Evolutionary conservation across 163 green algal genomes (phyloP).

Genomic region (Scenedesmus sp.): DNA sequence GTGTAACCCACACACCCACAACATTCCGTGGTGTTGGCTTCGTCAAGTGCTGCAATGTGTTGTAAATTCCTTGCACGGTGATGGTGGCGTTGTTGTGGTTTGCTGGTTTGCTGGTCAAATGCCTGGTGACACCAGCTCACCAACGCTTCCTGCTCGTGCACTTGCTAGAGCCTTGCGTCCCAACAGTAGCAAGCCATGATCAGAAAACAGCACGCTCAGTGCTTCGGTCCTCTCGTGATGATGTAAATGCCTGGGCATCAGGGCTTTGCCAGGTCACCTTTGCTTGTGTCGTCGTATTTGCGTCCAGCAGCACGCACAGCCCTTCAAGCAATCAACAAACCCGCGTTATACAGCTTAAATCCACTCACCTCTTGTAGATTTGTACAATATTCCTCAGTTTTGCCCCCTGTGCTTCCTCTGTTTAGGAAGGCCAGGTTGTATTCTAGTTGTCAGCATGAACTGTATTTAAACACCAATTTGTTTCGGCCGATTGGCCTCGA

Average conservation of each 20-base stretch:
- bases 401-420: slow-evolving; percentile 9
- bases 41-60: background rate
- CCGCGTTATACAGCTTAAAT: background rate
- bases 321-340: background rate
- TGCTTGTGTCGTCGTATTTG: background rate
- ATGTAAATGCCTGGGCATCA: background rate
- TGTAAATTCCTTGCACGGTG: background rate
- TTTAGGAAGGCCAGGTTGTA: slow-evolving; percentile 3
- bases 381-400: slow-evolving; percentile 14
- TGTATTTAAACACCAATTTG: background rate
- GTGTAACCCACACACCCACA: background rate
- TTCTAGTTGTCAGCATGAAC: slow-evolving; percentile 1
- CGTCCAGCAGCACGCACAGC: background rate
- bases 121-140: slow-evolving; percentile 16
- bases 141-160: background rate
- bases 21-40: background rate
- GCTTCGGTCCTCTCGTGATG: background rate
- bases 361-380: background rate
- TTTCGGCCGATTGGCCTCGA: slow-evolving; percentile 3
- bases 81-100: background rate
- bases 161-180: background rate
- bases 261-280: background rate
- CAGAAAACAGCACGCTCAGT: background rate
- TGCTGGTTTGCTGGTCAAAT: background rate
- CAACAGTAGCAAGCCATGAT: background rate